Evolutionary conservation across 352 stramenopile species (phyloP), one percentile per base, ranked within the genome.

Genomic region (Phytopythium helicoides): DNA sequence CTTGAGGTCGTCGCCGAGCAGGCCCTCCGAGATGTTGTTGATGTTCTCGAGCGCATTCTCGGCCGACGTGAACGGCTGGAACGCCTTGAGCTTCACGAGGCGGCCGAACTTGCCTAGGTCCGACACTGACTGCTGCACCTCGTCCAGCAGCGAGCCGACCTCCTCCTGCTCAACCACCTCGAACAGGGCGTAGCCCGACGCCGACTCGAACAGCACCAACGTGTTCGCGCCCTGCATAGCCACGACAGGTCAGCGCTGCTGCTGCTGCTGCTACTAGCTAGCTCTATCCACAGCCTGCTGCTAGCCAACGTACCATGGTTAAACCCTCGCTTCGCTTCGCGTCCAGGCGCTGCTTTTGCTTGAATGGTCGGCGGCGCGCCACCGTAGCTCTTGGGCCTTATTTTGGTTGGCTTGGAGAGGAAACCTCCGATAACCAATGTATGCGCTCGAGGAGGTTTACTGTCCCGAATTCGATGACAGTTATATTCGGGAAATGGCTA

Each of bases 21-120:
- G 68, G 33, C 97, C 89, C 72, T 98, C 95, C 54, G 91, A 98
- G 35, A 99, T 80, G 56, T 97, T 97, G 75, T 99, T 99, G 56
- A 99, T 98, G 86, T 99, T 99, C 69, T 99, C 95, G 6, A 99
- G 82, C 11, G 97, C 97, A 58, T 99, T 98, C 73, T 99, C 96
- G 0, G 97, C 97, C 28, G 92, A 98, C 59, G 96, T 98, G 79
- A 99, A 99, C 12, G 98, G 97, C 68, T 98, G 85, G 71, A 99
- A 99, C 16, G 95, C 94, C 81, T 99, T 99, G 36, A 99, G 91
- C 82, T 99, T 99, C 41, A 99, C 86, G 36, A 97, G 86, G 58
- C 97, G 91, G 49, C 90, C 89, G 68, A 99, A 99, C 31, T 88
- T 86, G 55, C 86, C 82, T 46, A 99, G 68, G 60, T 99, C 96